A percentile compares a stretch with the other conserved stretches of the same genome.
Evolutionary conservation across 176 grass and related monocot species (phyloP).

Genomic region (Secale cereale): DNA sequence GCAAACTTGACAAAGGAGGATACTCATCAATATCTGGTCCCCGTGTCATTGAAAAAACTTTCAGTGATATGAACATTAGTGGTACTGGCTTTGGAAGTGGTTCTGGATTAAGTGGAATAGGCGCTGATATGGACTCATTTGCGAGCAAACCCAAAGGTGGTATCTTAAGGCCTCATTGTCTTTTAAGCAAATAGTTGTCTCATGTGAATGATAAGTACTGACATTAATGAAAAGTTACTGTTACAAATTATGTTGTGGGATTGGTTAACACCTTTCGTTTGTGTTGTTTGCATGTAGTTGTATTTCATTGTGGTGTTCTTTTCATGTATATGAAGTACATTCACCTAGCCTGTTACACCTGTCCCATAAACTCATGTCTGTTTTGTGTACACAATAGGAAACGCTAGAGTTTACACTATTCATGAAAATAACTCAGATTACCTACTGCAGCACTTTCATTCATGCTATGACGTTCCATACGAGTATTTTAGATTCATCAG

Average conservation of each 20-base stretch:
- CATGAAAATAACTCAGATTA: not conserved
- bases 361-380: not conserved
- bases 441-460: not conserved
- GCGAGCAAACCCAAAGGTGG: conserved; percentile 68
- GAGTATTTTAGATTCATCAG: not conserved
- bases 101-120: conserved; percentile 61
- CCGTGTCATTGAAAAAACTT: conserved; percentile 53
- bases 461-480: not conserved
- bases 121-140: conserved; percentile 56
- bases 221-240: not conserved
- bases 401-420: not conserved
- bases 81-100: conserved; percentile 75
- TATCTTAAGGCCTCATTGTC: not conserved
- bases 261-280: not conserved
- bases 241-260: not conserved
- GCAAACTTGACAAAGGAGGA: conserved; percentile 74
- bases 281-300: conserved; percentile 1
- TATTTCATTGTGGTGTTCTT: not conserved
- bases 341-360: not conserved
- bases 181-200: not conserved
- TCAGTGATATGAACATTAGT: conserved; percentile 59
- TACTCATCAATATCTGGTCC: conserved; percentile 77
- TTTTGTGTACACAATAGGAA: not conserved
- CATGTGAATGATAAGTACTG: not conserved
- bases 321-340: not conserved